Base-by-base conservation (phyloP, 495 filamentous ascomycete genomes). In the Trichoderma orchidacearum region DNA sequence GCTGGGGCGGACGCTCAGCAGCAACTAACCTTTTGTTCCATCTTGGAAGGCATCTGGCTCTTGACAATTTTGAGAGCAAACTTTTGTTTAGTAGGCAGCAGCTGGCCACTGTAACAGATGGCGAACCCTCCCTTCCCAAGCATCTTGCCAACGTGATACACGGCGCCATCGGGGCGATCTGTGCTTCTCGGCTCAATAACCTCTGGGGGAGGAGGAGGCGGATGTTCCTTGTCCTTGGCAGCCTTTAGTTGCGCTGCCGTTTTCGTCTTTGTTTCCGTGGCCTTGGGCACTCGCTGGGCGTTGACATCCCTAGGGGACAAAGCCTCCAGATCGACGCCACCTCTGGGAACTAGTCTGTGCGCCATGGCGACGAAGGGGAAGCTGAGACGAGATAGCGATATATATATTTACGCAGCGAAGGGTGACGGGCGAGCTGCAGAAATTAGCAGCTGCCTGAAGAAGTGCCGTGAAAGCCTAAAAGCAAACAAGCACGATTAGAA, bases 71-170 rank as follows among this genome's bases (percentile, higher is more conserved):
- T 96, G 69, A 96, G 78, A 1, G 90, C 90, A 61, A 83, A 89
- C 35, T 82, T 76, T 53, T 84, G 82, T 58, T 75, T 79, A 48
- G 80, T 81, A 6, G 81, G 79, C 23, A 78, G 68, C 38, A 89
- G 67, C 56, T 85, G 81, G 3, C 89, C 93, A 54, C 82, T 79
- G 57, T 83, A 93, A 68, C 93, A 96, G 28, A 95, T 86, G 18
- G 93, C 93, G 66, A 98, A 98, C 0, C 93, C 93, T 45, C 93
- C 93, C 71, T 93, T 96, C 0, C 93, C 93, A 41, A 98, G 73
- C 54, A 87, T 81, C 36, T 74, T 78, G n/a, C 92, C 93, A 6
- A 90, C 86, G 35, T 82, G 78, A 73, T 96, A 98, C 53, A 80
- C 76, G 58, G 88, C 84, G 53, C 85, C 84, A 70, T 86, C 77